phyloP scores from a whole-genome alignment of 2,329 filamentous ascomycete species.

The Arthrobotrys sinensis region DNA sequence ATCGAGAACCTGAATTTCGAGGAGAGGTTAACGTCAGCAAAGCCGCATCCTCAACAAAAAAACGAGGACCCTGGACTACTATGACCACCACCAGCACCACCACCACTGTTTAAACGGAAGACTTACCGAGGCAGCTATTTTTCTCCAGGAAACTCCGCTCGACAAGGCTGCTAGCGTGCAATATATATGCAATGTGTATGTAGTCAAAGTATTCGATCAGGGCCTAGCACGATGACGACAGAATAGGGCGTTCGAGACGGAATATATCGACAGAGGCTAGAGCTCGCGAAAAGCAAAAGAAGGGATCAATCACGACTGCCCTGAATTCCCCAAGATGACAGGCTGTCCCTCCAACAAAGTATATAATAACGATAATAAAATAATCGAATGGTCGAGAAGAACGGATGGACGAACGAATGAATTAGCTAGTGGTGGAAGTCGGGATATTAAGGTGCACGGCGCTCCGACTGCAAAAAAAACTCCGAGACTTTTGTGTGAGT shows the following conservation, averaged over 20 bases:
- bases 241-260: slow-evolving; percentile 24
- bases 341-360: slow-evolving; percentile 37
- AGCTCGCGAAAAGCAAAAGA: slow-evolving; percentile 19
- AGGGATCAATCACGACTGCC: not conserved
- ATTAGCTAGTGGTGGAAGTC: slow-evolving; percentile 8
- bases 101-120: slow-evolving; percentile 17
- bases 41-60: slow-evolving; percentile 57
- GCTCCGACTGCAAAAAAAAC: slow-evolving; percentile 21
- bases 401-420: slow-evolving; percentile 9
- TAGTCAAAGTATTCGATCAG: not conserved
- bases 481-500: slow-evolving; percentile 9
- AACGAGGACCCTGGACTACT: slow-evolving; percentile 29
- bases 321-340: slow-evolving; percentile 24
- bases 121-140: slow-evolving; percentile 41
- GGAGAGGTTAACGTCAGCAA: slow-evolving; percentile 57
- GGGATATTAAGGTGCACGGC: slow-evolving; percentile 26
- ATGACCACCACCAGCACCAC: slow-evolving; percentile 17
- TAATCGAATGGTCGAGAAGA: slow-evolving; percentile 18
- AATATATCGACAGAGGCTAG: slow-evolving; percentile 11
- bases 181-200: slow-evolving; percentile 8
- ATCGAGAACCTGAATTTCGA: slow-evolving; percentile 24
- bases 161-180: slow-evolving; percentile 25
- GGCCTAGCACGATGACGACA: slow-evolving; percentile 22
- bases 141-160: slow-evolving; percentile 5
- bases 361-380: slow-evolving; percentile 2